These are phyloP conservation scores for Termitomyces sp. DNA, from an alignment of 768 basidiomycete genomes.

Conservation along the genomic window DNA sequence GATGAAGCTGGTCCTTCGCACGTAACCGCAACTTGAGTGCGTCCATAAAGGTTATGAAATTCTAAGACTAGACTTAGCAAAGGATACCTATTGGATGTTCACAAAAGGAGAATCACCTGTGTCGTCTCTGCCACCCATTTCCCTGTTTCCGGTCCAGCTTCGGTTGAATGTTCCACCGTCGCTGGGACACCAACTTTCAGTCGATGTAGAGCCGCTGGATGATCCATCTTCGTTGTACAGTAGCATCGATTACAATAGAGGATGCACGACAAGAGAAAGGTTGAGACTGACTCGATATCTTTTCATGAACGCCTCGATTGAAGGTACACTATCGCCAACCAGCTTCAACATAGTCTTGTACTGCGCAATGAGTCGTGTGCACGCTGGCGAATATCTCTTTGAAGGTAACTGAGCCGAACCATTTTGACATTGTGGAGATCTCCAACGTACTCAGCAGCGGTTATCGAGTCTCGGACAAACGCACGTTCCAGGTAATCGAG, in stretches of 20 bases:
- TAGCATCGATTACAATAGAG: not conserved
- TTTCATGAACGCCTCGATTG: conserved; percentile 87
- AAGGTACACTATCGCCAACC: conserved; percentile 82
- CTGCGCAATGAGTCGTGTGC: conserved; percentile 88
- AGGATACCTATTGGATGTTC: not conserved
- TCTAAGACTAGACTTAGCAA: conserved; percentile 37
- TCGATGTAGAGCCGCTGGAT: conserved; percentile 87
- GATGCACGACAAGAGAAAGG: not conserved
- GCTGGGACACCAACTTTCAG: conserved; percentile 92
- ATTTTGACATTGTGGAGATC: conserved; percentile 16
- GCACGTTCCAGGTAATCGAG: conserved; percentile 95
- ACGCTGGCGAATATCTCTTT: conserved; percentile 94
- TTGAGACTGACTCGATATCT: conserved; percentile 63
- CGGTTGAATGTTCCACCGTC: conserved; percentile 92
- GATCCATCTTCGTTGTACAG: conserved; percentile 62
- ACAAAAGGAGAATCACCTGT: conserved; percentile 49
- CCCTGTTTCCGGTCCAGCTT: conserved; percentile 86
- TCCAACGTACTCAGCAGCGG: conserved; percentile 75
- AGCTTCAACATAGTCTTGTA: conserved; percentile 97
- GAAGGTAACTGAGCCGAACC: conserved; percentile 11
- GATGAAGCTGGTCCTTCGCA: conserved; percentile 97
- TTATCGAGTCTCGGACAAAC: conserved; percentile 90
- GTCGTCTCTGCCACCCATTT: conserved; percentile 99
- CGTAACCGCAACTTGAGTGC: conserved; percentile 86
- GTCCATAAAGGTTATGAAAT: conserved; percentile 99